Conservation (phyloP, 164 flowering plant species). For the Annona cherimola region DNA sequence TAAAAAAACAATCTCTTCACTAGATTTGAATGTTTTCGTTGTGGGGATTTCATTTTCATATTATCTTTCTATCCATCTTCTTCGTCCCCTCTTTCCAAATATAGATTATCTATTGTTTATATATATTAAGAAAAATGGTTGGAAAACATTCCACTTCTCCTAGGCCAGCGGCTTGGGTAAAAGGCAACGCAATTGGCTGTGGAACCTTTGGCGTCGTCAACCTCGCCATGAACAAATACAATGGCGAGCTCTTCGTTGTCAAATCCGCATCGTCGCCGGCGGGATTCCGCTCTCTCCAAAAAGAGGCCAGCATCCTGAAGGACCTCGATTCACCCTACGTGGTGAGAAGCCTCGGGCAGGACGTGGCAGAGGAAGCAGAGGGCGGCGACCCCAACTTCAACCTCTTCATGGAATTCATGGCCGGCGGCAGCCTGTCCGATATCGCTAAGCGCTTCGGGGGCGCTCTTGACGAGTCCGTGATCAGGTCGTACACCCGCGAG, state of each 20-base stretch:
- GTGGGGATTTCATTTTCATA: background rate
- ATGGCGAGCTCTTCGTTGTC: conserved; percentile 43
- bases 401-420: conserved; percentile 58
- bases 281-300: conserved; percentile 27
- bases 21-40: background rate
- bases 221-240: conserved; percentile 44
- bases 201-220: conserved; percentile 49
- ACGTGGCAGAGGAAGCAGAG: conserved; percentile 11
- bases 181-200: conserved; percentile 42
- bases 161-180: conserved; percentile 35
- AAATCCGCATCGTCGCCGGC: conserved; percentile 36
- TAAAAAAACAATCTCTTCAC: too few species aligned
- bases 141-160: conserved; percentile 10
- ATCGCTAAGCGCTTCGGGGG: conserved; percentile 39
- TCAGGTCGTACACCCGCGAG: conserved; percentile 37
- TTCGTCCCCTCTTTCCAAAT: background rate
- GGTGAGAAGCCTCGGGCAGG: conserved; percentile 37
- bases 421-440: conserved; percentile 53
- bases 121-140: conserved; percentile 16
- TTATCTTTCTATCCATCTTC: background rate
- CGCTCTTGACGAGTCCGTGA: conserved; percentile 36
- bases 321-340: conserved; percentile 38
- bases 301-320: conserved; percentile 43
- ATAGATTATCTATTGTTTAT: background rate
- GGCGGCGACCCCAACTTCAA: conserved; percentile 19